phyloP scores from a whole-genome alignment of 108 stramenopile species.

The Cyclotella cryptica region DNA sequence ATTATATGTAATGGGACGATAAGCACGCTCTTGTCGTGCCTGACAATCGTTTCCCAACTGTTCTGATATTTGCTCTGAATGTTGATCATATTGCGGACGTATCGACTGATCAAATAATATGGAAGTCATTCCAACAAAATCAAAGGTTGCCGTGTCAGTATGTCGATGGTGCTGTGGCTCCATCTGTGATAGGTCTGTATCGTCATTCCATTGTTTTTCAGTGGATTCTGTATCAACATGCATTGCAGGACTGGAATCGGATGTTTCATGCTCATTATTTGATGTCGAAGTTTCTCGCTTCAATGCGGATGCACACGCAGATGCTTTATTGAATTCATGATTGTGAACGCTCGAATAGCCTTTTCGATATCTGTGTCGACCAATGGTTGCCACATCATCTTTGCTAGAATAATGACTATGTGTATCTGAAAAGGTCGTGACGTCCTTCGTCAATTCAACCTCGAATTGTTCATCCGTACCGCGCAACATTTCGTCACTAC shows the following conservation, averaged over 20 bases:
- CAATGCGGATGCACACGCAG: neutral
- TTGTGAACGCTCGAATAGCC: conserved; percentile 6
- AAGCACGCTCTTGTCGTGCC: neutral
- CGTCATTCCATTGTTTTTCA: conserved; percentile 28
- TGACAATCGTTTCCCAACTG: neutral
- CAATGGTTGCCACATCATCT: neutral
- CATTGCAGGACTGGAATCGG: no score
- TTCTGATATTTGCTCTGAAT: neutral
- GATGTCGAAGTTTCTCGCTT: no score
- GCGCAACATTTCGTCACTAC: neutral
- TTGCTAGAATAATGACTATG: no score
- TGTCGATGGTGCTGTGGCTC: conserved; percentile 39
- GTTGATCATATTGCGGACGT: neutral
- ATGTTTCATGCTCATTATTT: neutral
- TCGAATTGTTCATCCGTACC: neutral
- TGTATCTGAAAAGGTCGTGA: no score
- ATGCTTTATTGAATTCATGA: neutral
- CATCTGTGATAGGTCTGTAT: neutral
- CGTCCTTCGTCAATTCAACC: no score
- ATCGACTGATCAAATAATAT: conserved; percentile 57
- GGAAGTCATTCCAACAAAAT: conserved; percentile 74
- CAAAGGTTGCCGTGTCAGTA: conserved; percentile 65
- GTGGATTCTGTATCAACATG: no score
- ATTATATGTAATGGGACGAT: conserved; percentile 33
- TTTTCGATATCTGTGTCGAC: conserved; percentile 11